phyloP scores from a whole-genome alignment of 805 yeast species.

The Yamadazyma ubonensis region DNA sequence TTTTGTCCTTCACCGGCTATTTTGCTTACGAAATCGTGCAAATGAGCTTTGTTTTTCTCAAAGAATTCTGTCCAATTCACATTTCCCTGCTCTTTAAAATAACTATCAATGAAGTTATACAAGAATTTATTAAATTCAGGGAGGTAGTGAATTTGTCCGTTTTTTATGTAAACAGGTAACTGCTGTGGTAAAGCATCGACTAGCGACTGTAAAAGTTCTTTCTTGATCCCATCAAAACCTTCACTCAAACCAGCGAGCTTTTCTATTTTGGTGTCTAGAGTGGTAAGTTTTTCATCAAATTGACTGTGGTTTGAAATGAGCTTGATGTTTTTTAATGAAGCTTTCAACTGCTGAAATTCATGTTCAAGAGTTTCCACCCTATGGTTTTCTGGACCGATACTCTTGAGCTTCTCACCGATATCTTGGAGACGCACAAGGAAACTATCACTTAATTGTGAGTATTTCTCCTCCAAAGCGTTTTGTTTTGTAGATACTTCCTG shows the following conservation, averaged over 20 bases:
- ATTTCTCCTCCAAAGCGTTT: background rate
- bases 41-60: constrained; percentile 18
- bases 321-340: constrained; percentile 5
- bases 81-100: constrained; percentile 16
- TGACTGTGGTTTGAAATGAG: constrained; percentile 12
- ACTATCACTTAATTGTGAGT: constrained; percentile 7
- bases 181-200: constrained; percentile 26
- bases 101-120: constrained; percentile 31
- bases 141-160: constrained; percentile 34
- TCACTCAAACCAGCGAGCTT: constrained; percentile 10
- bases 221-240: constrained; percentile 11
- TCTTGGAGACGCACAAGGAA: constrained; percentile 11
- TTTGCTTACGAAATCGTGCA: constrained; percentile 18
- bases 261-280: constrained; percentile 9
- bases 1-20: constrained; percentile 10
- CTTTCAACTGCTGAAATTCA: constrained; percentile 8
- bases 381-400: constrained; percentile 1
- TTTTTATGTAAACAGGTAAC: constrained; percentile 30
- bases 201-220: constrained; percentile 7
- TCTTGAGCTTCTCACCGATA: constrained; percentile 11
- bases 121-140: constrained; percentile 41
- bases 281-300: constrained; percentile 10
- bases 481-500: constrained; percentile 7
- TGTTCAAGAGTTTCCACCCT: constrained; percentile 1
- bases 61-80: constrained; percentile 26